A percentile compares a stretch with the other conserved stretches of the same genome.
phyloP scores from a whole-genome alignment of 2,329 filamentous ascomycete species.

The Ceratocystis eucalypticola region DNA sequence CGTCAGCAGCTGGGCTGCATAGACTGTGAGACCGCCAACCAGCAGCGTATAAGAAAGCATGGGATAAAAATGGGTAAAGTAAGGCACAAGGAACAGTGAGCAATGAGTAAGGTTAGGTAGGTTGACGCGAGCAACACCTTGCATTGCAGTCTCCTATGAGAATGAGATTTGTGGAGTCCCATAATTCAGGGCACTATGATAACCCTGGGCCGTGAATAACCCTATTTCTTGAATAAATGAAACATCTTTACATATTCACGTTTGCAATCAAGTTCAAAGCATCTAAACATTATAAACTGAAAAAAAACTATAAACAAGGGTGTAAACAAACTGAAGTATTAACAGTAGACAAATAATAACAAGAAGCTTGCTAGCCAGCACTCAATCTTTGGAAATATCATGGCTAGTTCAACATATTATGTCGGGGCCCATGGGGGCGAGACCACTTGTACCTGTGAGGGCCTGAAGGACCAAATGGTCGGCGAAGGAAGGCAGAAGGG shows the following conservation, averaged over 20 bases:
- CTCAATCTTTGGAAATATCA: too few relatives aligned
- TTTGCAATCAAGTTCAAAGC: too few relatives aligned
- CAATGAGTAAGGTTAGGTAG: not conserved
- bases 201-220: too few relatives aligned
- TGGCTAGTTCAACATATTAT: not conserved
- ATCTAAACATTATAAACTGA: not conserved
- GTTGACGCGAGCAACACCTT: not conserved
- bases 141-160: too few relatives aligned
- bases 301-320: not conserved
- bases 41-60: conserved; percentile 9
- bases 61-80: not conserved
- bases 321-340: not conserved
- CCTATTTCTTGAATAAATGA: too few relatives aligned
- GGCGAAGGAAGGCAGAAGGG: not conserved
- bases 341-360: not conserved
- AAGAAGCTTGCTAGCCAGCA: not conserved
- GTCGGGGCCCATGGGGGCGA: not conserved
- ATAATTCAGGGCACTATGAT: too few relatives aligned
- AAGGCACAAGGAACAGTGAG: too few relatives aligned
- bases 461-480: not conserved
- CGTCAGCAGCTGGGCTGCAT: conserved; percentile 12
- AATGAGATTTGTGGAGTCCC: too few relatives aligned
- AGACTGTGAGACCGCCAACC: conserved; percentile 6
- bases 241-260: too few relatives aligned
- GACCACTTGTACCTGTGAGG: not conserved